Evolutionary conservation across 1,139 yeast genomes (phyloP), one percentile per base, ranked within the genome.

Genomic region (Scheffersomyces stambukii): DNA sequence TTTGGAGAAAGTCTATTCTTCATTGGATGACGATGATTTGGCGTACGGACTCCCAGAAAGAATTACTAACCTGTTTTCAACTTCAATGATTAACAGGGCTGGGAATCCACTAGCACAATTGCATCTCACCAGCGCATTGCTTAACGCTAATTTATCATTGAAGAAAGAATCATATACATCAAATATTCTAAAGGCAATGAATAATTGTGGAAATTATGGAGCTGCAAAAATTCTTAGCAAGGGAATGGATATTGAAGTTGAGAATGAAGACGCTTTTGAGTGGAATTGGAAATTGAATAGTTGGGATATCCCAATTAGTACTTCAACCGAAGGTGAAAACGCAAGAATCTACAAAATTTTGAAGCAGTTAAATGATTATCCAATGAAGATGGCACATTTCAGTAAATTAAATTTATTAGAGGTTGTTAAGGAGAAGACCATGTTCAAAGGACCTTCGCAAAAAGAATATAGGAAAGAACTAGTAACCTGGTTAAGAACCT

Each of bases 221-320:
- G 46, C 71, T 2, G 66, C 83, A 0, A 60, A 60, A 20, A 35
- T 62, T 17, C 48, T 58, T 8, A 48, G 54, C 23, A 50, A 48
- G 26, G 16, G 23, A 5, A 30, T 25, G 7, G 29, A 21, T 9
- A 30, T 24, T 10, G 34, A 35, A 5, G 12, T 6, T 5, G 24
- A 22, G 19, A 15, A 28, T 4, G 34, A 32, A 6, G 40, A 33
- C 9, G 29, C 40, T 6, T 61, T 48, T 37, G 70, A 72, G 30
- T 71, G 81, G 69, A 70, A 78, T 1, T 84, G 94, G 94, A 81
- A 80, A 45, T 54, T 84, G 21, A 71, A 67, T 30, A 66, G 70
- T 29, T 85, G 95, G 95, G 81, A 78, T 33, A 35, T 80, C 4
- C 83, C 91, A 0, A 43, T 46, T 2, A 3, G 36, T 35, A 0